A percentile compares a stretch with the other conserved stretches of the same genome.
Evolutionary conservation across 2,329 filamentous ascomycete genomes (phyloP).

Genomic region (Ophiostoma pallidulum): DNA sequence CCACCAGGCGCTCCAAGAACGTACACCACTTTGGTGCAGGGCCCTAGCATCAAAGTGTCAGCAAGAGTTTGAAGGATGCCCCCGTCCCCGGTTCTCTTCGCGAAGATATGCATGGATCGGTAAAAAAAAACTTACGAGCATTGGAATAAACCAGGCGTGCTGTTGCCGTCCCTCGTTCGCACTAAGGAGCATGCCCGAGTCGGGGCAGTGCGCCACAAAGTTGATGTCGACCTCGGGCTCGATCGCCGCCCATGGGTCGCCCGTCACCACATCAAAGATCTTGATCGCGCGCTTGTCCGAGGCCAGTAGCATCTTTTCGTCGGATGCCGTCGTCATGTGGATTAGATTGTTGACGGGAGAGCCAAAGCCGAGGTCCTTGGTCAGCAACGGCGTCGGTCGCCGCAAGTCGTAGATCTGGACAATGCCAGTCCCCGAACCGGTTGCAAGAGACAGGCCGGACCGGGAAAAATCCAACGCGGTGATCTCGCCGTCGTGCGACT

Average conservation of each 20-base stretch:
- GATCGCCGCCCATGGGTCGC: constrained; percentile 87
- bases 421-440: constrained; percentile 79
- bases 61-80: no score
- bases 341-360: constrained; percentile 82
- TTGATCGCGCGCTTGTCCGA: constrained; percentile 96
- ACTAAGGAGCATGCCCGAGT: constrained; percentile 90
- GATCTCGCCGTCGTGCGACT: constrained; percentile 60
- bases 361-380: constrained; percentile 93
- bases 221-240: constrained; percentile 94
- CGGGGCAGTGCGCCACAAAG: constrained; percentile 82
- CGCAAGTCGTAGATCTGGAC: constrained; percentile 88
- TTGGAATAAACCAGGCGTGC: constrained; percentile 54
- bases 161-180: constrained; percentile 95
- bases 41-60: constrained; percentile 33
- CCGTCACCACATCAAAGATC: constrained; percentile 78
- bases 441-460: constrained; percentile 75
- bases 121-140: constrained; percentile 7
- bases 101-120: neutral
- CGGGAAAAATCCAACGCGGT: constrained; percentile 81
- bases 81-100: no score
- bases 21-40: constrained; percentile 92
- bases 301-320: constrained; percentile 80
- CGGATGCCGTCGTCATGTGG: constrained; percentile 59
- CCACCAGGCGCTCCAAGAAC: constrained; percentile 94
- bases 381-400: constrained; percentile 73